Evolutionary conservation across 108 stramenopile genomes (phyloP), one percentile per base, ranked within the genome.

Genomic region (Asterionellopsis glacialis): DNA sequence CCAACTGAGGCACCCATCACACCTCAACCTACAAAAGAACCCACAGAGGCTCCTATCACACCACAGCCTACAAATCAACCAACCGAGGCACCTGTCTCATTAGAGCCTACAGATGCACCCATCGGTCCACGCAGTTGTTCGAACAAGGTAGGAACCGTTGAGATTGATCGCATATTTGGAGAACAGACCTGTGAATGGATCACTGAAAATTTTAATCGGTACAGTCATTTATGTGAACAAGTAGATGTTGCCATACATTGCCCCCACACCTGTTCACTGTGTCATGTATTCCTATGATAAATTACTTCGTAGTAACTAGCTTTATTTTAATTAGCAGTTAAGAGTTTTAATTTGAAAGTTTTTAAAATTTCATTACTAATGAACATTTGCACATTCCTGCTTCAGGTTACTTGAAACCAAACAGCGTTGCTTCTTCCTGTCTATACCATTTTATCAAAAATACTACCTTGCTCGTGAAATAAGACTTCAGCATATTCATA

Each of bases 401-500:
- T 26, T 27, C 4, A 26, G 2, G 53, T 23, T 10, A 6, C 2
- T 16, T 39, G 18, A 41, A 41, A 5, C 16, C 42, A n/a, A n/a
- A n/a, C n/a, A n/a, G n/a, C n/a, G n/a, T n/a, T 9, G 16, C 40
- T 2, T 16, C 33, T 18, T 45, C 2, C 39, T 41, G 39, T 7
- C 6, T 28, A 27, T 16, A 6, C 45, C 26, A 14, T 24, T 61
- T 22, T 48, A 12, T 61, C 15, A 25, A 61, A 61, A 11, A 61
- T 23, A 48, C 2, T 18, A 6, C 62, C 61, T 39, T 77, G 76
- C 33, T 73, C 57, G 33, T 39, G 38, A 49, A 77, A 77, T 14
- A 77, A 43, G 42, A 63, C 64, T 48, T 72, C 67, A 27, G 71
- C 76, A 61, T 72, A 77, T 14, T 62, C 64, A 63, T 77, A 77